phyloP scores from a whole-genome alignment of 176 grass and related monocot species.

The sorghum (Sorghum bicolor) region DNA sequence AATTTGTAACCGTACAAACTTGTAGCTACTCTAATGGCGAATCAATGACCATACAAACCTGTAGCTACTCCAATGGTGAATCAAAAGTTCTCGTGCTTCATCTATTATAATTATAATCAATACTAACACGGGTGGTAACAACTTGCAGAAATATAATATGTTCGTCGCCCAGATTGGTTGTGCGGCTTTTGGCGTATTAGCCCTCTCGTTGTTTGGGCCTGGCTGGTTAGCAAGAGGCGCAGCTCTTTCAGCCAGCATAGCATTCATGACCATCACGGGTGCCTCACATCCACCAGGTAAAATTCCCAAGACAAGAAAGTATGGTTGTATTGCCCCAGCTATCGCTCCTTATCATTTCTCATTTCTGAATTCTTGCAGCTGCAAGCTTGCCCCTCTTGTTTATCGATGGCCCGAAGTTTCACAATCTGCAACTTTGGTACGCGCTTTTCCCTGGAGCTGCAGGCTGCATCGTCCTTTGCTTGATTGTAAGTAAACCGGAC shows the following conservation, averaged over 20 bases:
- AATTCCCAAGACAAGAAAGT: neutral
- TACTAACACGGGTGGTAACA: constrained; percentile 28
- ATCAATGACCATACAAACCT: no score
- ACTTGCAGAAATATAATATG: constrained; percentile 93
- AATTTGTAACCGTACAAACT: neutral
- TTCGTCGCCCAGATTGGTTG: constrained; percentile 85
- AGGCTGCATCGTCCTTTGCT: constrained; percentile 76
- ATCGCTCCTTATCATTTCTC: neutral
- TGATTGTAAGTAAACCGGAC: constrained; percentile 69
- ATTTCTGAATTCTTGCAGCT: constrained; percentile 46
- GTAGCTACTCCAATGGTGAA: neutral
- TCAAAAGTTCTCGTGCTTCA: neutral
- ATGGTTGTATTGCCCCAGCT: neutral
- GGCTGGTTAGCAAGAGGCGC: constrained; percentile 82
- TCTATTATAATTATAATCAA: constrained; percentile 11
- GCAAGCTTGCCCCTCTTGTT: constrained; percentile 93
- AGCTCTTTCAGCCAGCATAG: constrained; percentile 84
- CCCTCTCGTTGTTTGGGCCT: constrained; percentile 78
- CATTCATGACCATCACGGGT: constrained; percentile 85
- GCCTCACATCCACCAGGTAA: constrained; percentile 83
- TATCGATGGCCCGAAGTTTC: constrained; percentile 78
- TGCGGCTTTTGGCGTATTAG: constrained; percentile 74
- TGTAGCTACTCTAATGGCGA: neutral
- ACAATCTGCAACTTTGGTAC: constrained; percentile 81
- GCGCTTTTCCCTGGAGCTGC: constrained; percentile 82